Conservation (phyloP, 805 yeast genomes). For the Sugiyamaella floridensis region DNA sequence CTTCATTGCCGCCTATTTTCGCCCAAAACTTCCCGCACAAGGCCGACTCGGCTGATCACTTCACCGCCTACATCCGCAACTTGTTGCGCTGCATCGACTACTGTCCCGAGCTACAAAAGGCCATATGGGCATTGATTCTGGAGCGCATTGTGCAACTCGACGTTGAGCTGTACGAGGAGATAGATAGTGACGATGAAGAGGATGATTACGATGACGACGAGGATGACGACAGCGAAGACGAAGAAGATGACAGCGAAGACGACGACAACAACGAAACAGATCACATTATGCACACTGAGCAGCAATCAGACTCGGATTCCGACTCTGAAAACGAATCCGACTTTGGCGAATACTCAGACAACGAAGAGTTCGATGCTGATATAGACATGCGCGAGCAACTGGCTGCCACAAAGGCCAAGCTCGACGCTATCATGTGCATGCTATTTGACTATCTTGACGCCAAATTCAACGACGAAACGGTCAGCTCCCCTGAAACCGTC, state of each 20-base stretch:
- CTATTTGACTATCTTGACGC: constrained; percentile 47
- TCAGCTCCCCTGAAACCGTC: constrained; percentile 59
- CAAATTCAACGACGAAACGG: constrained; percentile 44
- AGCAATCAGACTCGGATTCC: background rate
- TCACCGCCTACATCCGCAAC: constrained; percentile 61
- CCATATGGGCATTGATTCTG: constrained; percentile 71
- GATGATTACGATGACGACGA: constrained; percentile 44
- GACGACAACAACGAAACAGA: constrained; percentile 26
- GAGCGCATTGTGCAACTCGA: constrained; percentile 81
- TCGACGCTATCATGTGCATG: constrained; percentile 60
- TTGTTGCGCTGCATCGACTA: constrained; percentile 54
- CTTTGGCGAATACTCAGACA: constrained; percentile 23
- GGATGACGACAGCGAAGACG: constrained; percentile 26
- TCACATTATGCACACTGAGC: background rate
- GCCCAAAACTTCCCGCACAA: constrained; percentile 73
- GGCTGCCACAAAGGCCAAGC: constrained; percentile 48
- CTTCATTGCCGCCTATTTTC: constrained; percentile 52
- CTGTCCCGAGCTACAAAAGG: constrained; percentile 66
- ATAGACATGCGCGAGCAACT: constrained; percentile 8
- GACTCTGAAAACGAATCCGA: constrained; percentile 33
- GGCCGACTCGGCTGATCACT: constrained; percentile 46
- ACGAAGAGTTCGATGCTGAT: constrained; percentile 28
- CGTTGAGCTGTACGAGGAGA: constrained; percentile 82
- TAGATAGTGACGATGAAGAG: constrained; percentile 78
- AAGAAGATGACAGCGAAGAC: constrained; percentile 25